A percentile compares a stretch with the other conserved stretches of the same genome.
Evolutionary conservation across 805 yeast species (phyloP).

Genomic region (Vanderwaltozyma yarrowii): DNA sequence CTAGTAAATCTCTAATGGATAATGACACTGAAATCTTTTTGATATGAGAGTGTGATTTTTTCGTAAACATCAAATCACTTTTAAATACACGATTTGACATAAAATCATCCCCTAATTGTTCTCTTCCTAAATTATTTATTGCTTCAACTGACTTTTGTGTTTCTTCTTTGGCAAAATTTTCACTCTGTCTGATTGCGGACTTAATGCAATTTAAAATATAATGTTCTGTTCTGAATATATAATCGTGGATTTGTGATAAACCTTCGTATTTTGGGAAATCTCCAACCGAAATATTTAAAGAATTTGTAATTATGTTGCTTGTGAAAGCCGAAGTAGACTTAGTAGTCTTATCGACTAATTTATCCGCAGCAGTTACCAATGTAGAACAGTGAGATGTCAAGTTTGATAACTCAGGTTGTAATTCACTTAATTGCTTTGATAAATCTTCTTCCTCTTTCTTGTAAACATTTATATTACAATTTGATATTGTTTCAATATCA

Average conservation of each 20-base stretch:
- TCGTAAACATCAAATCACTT: conserved; percentile 73
- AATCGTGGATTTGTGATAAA: conserved; percentile 51
- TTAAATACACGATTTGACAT: conserved; percentile 52
- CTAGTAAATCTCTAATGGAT: conserved; percentile 65
- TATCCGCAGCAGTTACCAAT: conserved; percentile 50
- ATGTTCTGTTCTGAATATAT: conserved; percentile 58
- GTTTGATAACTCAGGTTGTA: conserved; percentile 56
- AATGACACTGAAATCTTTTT: conserved; percentile 51
- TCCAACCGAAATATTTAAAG: conserved; percentile 33
- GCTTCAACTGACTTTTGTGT: conserved; percentile 53
- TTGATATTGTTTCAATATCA: conserved; percentile 55
- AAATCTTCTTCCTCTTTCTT: conserved; percentile 39
- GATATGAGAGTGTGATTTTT: conserved; percentile 51
- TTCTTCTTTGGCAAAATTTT: conserved; percentile 50
- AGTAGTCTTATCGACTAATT: conserved; percentile 50
- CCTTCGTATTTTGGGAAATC: conserved; percentile 47
- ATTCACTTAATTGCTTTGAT: conserved; percentile 38
- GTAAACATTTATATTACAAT: conserved; percentile 50
- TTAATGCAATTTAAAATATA: conserved; percentile 58
- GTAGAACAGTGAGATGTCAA: conserved; percentile 41
- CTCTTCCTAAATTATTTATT: conserved; percentile 53
- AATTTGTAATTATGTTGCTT: conserved; percentile 38
- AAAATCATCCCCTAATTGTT: conserved; percentile 51
- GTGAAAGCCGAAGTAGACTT: conserved; percentile 52
- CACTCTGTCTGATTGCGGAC: conserved; percentile 53